Evolutionary conservation across 1,284 basidiomycete species (phyloP), one percentile per base, ranked within the genome.

Genomic region (Malassezia arunalokei): DNA sequence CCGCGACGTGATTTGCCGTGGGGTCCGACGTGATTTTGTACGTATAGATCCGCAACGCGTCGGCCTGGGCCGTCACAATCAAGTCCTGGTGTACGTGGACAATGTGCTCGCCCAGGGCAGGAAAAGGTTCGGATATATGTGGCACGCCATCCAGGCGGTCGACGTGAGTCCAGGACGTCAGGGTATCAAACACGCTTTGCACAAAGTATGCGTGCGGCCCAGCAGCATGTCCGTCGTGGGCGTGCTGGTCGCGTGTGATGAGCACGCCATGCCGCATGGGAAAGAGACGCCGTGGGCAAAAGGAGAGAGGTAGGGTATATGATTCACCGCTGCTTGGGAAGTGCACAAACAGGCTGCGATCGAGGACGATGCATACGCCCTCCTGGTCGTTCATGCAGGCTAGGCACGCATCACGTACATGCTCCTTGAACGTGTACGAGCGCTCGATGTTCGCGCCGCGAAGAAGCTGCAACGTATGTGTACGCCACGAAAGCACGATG

Each of bases 291-390:
- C 57, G 43, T 42, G 62, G 53, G 42, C 60, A 57, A 40, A 65
- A 65, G 5, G 53, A 56, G 0, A 70, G 53, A 11, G 62, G 59
- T 53, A 61, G 53, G 17, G 60, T 49, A 15, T 61, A 47, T 43
- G 65, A 57, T 37, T 64, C 58, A 15, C 68, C 68, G 17, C 50
- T 41, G 12, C 43, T 48, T 3, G 66, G 59, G 8, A 66, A 53
- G 51, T 66, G 58, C 8, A 70, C 54, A 28, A 62, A 49, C n/a
- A 65, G 42, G 7, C 56, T 57, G 35, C 57, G 58, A 28, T 61
- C 60, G 32, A 70, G 59, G 43, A 64, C 59, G 40, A 70, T 51
- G 51, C 66, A 70, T 15, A 68, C 51, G 6, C 64, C 64, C 17
- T 42, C 48, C 11, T 62, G 50, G 7, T 31, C 28, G 17, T 30